phyloP scores from a whole-genome alignment of 2,329 filamentous ascomycete species.

The Helotiales sp. region DNA sequence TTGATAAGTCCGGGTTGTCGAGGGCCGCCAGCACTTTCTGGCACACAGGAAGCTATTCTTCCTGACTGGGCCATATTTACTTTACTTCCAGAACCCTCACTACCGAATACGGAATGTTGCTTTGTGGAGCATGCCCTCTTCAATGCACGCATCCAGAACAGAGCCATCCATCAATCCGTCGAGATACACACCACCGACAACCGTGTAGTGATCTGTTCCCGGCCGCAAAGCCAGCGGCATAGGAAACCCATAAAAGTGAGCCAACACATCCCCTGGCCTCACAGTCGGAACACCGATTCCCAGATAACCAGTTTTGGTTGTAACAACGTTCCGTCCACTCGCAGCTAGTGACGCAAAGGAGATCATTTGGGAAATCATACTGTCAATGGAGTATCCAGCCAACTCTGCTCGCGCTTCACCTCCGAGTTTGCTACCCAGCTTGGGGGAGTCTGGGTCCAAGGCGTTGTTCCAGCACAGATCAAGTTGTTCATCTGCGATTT shows the following conservation, averaged over 20 bases:
- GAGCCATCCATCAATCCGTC: not conserved
- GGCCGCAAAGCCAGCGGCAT: not conserved
- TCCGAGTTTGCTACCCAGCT: not conserved
- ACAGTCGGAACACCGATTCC: not conserved
- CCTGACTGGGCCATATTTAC: no score
- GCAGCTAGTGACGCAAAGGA: not conserved
- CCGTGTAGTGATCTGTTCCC: not conserved
- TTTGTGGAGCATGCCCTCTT: not conserved
- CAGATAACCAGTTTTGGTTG: not conserved
- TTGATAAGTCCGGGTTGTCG: no score
- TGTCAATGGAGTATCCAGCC: not conserved
- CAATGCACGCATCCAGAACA: not conserved
- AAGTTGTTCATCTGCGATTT: not conserved
- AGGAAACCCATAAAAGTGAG: not conserved
- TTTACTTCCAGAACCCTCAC: no score
- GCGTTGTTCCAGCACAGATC: not conserved
- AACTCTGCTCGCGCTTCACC: not conserved
- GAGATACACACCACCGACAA: not conserved
- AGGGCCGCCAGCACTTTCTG: no score
- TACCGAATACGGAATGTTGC: not conserved
- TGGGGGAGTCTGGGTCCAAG: not conserved
- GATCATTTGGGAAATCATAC: not conserved
- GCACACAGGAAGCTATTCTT: no score
- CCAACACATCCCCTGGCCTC: not conserved
- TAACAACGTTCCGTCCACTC: not conserved